Evolutionary conservation across 495 filamentous ascomycete genomes (phyloP).

Genomic region (Penicillium riverlandense): DNA sequence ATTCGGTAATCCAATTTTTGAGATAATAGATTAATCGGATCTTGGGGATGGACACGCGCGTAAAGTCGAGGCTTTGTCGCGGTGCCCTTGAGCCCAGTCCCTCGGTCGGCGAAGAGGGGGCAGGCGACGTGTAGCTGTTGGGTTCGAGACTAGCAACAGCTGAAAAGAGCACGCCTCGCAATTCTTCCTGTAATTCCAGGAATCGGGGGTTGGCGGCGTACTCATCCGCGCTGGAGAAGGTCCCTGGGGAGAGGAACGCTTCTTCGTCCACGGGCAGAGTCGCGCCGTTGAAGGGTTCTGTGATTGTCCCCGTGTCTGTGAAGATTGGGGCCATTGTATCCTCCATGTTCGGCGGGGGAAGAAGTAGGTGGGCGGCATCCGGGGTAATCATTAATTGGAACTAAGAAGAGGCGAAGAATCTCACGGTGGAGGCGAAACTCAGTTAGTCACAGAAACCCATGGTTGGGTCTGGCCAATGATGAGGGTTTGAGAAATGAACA

Average conservation of each 20-base stretch:
- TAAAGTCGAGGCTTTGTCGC: constrained; percentile 19
- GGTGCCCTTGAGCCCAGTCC: constrained; percentile 2
- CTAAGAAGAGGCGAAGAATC: constrained; percentile 7
- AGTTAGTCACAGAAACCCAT: constrained; percentile 12
- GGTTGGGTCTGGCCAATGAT: no score
- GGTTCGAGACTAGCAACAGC: constrained; percentile 21
- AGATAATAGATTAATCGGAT: constrained; percentile 18
- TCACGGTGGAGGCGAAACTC: background rate
- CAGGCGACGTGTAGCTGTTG: constrained; percentile 12
- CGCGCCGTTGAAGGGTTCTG: constrained; percentile 11
- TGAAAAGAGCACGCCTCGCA: constrained; percentile 19
- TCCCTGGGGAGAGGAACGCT: constrained; percentile 19
- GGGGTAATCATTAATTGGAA: constrained; percentile 4
- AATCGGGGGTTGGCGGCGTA: constrained; percentile 23
- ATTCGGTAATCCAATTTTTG: constrained; percentile 23
- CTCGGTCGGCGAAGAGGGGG: constrained; percentile 8
- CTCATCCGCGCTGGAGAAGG: constrained; percentile 22
- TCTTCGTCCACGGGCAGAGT: constrained; percentile 17
- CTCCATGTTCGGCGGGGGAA: constrained; percentile 7
- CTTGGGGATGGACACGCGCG: constrained; percentile 19
- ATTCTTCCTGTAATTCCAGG: constrained; percentile 21
- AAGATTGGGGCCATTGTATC: constrained; percentile 9
- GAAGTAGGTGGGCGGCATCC: constrained; percentile 1
- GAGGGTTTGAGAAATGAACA: no score
- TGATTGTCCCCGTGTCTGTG: constrained; percentile 2